A percentile compares a stretch with the other conserved stretches of the same genome.
These are phyloP conservation scores for Ophiostoma montium DNA, from an alignment of 2,329 filamentous ascomycete genomes.

Conservation along the genomic window DNA sequence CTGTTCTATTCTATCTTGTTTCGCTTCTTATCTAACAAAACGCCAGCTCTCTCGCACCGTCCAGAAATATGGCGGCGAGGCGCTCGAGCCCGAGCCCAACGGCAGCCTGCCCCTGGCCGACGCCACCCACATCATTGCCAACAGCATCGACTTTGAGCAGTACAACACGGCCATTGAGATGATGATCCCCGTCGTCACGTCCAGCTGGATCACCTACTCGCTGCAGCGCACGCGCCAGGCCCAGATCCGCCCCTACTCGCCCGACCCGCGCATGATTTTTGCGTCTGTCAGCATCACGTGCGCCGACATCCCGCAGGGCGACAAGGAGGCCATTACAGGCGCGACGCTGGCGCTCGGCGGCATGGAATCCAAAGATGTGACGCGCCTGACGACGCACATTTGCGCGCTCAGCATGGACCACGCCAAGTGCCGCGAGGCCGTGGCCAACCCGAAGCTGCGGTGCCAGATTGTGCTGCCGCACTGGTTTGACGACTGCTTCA, in stretches of 20 bases:
- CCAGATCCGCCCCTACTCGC: conserved; percentile 73
- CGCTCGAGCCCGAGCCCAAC: conserved; percentile 33
- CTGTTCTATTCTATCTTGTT: neutral
- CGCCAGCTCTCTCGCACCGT: conserved; percentile 29
- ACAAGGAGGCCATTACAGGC: conserved; percentile 85
- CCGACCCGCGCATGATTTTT: conserved; percentile 83
- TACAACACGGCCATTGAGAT: conserved; percentile 60
- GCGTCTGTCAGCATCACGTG: conserved; percentile 71
- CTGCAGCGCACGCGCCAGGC: conserved; percentile 55
- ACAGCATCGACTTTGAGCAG: conserved; percentile 82
- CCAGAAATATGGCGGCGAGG: conserved; percentile 34
- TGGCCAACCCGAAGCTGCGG: conserved; percentile 45
- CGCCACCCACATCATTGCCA: conserved; percentile 46
- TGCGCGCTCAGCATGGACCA: conserved; percentile 68
- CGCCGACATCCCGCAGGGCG: conserved; percentile 68
- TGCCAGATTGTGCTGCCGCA: conserved; percentile 84
- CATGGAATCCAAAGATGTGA: conserved; percentile 57
- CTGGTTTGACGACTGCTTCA: conserved; percentile 96
- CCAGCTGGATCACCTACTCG: conserved; percentile 64
- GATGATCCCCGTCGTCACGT: conserved; percentile 74
- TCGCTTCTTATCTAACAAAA: neutral
- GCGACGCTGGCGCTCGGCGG: conserved; percentile 84
- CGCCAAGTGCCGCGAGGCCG: conserved; percentile 50
- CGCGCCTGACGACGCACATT: conserved; percentile 70
- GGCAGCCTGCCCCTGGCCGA: conserved; percentile 33